phyloP scores from a whole-genome alignment of 2,329 filamentous ascomycete species.

The Stylonectria norvegica region DNA sequence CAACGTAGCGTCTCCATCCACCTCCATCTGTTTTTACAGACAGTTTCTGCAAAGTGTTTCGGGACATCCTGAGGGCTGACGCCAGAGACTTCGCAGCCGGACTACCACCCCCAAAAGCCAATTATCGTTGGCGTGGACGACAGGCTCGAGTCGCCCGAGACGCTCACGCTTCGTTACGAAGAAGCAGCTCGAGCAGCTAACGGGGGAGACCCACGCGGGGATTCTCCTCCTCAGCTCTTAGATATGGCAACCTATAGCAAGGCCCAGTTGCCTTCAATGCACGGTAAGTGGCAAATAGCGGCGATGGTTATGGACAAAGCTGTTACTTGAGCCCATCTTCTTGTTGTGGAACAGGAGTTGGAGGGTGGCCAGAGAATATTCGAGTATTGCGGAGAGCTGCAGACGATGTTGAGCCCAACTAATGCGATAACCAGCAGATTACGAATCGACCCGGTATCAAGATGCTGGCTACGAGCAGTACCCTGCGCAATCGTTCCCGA shows the following conservation, averaged over 20 bases:
- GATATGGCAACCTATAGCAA: constrained; percentile 65
- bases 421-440: constrained; percentile 40
- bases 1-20: constrained; percentile 11
- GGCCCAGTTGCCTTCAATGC: constrained; percentile 69
- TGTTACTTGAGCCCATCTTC: not conserved
- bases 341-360: not conserved
- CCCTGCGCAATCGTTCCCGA: constrained; percentile 43
- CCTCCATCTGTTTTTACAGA: constrained; percentile 14
- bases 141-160: constrained; percentile 55
- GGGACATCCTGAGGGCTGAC: constrained; percentile 26
- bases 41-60: constrained; percentile 17
- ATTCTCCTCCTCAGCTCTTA: constrained; percentile 46
- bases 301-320: too few relatives aligned
- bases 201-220: constrained; percentile 53
- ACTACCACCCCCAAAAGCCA: constrained; percentile 51
- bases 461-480: constrained; percentile 55
- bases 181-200: constrained; percentile 51
- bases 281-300: constrained; percentile 66
- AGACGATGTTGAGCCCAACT: constrained; percentile 6
- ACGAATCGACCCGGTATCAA: constrained; percentile 59
- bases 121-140: constrained; percentile 55
- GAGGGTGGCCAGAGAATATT: not conserved
- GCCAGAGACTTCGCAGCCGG: constrained; percentile 39
- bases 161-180: constrained; percentile 54
- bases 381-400: too few relatives aligned